A percentile compares a stretch with the other conserved stretches of the same genome.
Evolutionary conservation across 495 filamentous ascomycete genomes (phyloP).

Genomic region (Parmelia sp.): DNA sequence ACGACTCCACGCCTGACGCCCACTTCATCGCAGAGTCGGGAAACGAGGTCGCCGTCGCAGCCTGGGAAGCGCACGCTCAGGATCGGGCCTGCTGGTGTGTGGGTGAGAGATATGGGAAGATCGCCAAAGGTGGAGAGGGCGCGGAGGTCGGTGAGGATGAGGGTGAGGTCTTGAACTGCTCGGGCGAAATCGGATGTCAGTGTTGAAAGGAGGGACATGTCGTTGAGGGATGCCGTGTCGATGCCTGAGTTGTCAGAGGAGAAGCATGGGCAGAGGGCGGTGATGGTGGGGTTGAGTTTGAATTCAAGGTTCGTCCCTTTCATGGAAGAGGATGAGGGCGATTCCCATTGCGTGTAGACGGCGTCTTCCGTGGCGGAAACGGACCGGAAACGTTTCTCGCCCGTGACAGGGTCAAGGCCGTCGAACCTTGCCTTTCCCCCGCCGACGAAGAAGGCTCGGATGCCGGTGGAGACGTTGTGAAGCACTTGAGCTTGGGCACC

Average conservation of each 20-base stretch:
- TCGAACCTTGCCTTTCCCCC: constrained; percentile 83
- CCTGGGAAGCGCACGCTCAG: constrained; percentile 85
- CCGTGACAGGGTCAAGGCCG: constrained; percentile 56
- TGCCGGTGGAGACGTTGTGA: constrained; percentile 86
- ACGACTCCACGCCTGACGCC: constrained; percentile 71
- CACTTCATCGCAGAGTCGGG: constrained; percentile 79
- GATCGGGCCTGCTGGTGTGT: constrained; percentile 40
- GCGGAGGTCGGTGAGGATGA: constrained; percentile 74
- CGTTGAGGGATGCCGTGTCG: constrained; percentile 53
- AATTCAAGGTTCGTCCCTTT: constrained; percentile 63
- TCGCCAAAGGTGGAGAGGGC: constrained; percentile 70
- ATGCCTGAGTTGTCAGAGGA: constrained; percentile 30
- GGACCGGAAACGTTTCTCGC: constrained; percentile 69
- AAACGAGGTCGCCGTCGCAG: constrained; percentile 78
- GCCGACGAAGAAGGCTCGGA: constrained; percentile 82
- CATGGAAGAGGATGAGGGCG: constrained; percentile 43
- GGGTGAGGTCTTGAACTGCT: constrained; percentile 73
- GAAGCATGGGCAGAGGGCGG: constrained; percentile 34
- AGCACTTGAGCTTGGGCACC: constrained; percentile 81
- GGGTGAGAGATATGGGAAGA: constrained; percentile 64
- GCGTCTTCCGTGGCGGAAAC: constrained; percentile 62
- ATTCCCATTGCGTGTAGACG: constrained; percentile 16
- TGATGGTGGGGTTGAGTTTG: constrained; percentile 72
- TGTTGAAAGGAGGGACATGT: constrained; percentile 71
- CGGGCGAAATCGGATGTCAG: constrained; percentile 86